A percentile compares a stretch with the other conserved stretches of the same genome.
Evolutionary conservation across 495 filamentous ascomycete genomes (phyloP).

Genomic region (Bryoglossum gracile): DNA sequence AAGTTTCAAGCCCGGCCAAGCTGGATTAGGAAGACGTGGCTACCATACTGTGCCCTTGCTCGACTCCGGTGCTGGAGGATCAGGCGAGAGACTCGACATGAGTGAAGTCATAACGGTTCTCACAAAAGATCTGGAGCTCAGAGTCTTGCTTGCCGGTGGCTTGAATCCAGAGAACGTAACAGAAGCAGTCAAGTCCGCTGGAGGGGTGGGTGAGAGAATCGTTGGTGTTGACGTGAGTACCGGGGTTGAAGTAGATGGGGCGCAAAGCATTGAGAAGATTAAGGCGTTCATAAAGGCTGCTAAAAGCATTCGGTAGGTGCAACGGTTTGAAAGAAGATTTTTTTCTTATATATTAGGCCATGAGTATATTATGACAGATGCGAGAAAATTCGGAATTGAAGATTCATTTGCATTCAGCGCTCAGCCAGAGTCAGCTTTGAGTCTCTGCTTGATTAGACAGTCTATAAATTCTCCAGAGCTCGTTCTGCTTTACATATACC

Average conservation of each 20-base stretch:
- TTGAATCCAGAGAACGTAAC: constrained; percentile 68
- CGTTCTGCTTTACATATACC: no score
- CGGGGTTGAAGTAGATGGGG: constrained; percentile 79
- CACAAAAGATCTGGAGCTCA: constrained; percentile 48
- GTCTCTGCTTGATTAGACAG: no score
- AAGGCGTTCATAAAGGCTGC: constrained; percentile 67
- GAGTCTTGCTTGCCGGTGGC: constrained; percentile 77
- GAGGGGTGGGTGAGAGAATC: constrained; percentile 49
- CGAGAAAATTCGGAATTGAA: no score
- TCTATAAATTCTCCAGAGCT: no score
- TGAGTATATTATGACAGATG: not conserved
- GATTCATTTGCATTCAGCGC: no score
- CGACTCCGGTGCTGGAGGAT: constrained; percentile 77
- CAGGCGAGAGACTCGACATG: constrained; percentile 68
- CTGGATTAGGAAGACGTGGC: constrained; percentile 62
- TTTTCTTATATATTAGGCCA: not conserved
- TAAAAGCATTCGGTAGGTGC: constrained; percentile 38
- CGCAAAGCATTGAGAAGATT: constrained; percentile 79
- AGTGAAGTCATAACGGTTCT: constrained; percentile 54
- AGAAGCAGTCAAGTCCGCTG: constrained; percentile 50
- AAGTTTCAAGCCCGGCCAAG: constrained; percentile 66
- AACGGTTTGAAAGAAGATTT: not conserved
- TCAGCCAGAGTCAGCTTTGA: no score
- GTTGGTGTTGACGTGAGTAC: constrained; percentile 88
- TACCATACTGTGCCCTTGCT: constrained; percentile 79